Evolutionary conservation across 2,329 filamentous ascomycete genomes (phyloP).

Genomic region (Fusarium tuaranense): DNA sequence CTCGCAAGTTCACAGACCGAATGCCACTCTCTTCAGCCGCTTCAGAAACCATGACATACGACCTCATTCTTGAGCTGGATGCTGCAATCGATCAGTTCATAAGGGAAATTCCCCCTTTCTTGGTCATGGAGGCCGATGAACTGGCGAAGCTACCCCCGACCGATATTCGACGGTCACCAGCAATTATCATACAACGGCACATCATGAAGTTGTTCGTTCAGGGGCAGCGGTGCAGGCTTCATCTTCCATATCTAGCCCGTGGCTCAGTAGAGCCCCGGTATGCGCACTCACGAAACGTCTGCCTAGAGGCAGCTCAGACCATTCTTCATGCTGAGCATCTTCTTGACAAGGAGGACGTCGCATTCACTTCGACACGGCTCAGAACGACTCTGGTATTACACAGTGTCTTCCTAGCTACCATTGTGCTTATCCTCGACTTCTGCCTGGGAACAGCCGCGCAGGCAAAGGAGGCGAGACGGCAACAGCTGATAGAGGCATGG

Average conservation of each 20-base stretch:
- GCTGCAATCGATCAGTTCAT: conserved; percentile 44
- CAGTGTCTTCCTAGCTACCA: conserved; percentile 50
- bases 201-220: conserved; percentile 49
- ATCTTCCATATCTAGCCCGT: conserved; percentile 50
- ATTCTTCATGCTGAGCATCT: conserved; percentile 48
- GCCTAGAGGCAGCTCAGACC: conserved; percentile 47
- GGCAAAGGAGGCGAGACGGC: conserved; percentile 39
- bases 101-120: conserved; percentile 45
- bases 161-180: conserved; percentile 38
- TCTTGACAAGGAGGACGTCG: conserved; percentile 42
- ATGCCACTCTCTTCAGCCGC: conserved; percentile 40
- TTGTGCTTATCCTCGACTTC: conserved; percentile 49
- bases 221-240: conserved; percentile 51
- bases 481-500: conserved; percentile 48
- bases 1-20: conserved; percentile 50
- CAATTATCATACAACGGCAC: conserved; percentile 48
- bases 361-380: conserved; percentile 45
- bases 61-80: conserved; percentile 50
- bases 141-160: conserved; percentile 36
- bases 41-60: conserved; percentile 48
- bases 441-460: conserved; percentile 43
- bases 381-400: conserved; percentile 47
- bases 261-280: conserved; percentile 49
- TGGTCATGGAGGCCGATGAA: conserved; percentile 36
- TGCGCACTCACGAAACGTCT: conserved; percentile 48